Conservation (phyloP, 1,284 basidiomycete species). For the Puccinia triticina region DNA sequence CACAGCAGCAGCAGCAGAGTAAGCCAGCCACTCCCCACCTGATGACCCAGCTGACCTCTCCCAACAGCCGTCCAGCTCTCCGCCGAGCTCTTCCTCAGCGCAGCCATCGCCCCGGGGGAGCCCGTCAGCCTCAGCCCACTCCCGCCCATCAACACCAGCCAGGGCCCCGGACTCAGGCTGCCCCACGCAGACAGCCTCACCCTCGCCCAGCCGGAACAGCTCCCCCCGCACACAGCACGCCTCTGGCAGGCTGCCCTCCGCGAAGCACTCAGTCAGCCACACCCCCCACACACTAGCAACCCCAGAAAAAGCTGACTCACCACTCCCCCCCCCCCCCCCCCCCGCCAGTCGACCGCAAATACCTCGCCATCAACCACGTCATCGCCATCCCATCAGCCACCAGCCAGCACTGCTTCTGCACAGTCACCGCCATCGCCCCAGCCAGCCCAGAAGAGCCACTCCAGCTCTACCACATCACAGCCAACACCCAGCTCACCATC, state of each 20-base stretch:
- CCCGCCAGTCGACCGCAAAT: slow-evolving; percentile 39
- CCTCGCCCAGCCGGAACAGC: no score
- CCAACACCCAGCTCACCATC: slow-evolving; percentile 3
- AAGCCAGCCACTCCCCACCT: no score
- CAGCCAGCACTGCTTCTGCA: not conserved
- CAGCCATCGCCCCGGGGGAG: not conserved
- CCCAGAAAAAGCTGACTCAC: not conserved
- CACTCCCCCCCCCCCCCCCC: no score
- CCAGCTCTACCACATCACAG: slow-evolving; percentile 33
- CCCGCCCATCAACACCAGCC: slow-evolving; percentile 19
- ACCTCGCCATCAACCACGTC: slow-evolving; percentile 37
- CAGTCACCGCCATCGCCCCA: slow-evolving; percentile 13
- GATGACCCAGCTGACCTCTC: no score
- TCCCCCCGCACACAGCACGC: no score
- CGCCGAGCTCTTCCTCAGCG: slow-evolving; percentile 7
- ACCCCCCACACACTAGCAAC: not conserved
- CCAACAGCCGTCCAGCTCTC: slow-evolving; percentile 13
- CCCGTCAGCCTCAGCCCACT: slow-evolving; percentile 21
- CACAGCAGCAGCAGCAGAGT: no score
- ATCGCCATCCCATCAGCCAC: slow-evolving; percentile 26
- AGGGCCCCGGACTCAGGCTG: slow-evolving; percentile 22
- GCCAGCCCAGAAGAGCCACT: not conserved
- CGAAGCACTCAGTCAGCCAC: slow-evolving; percentile 37
- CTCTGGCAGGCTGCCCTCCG: no score
- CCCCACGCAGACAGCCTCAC: no score